Evolutionary conservation across 352 stramenopile species (phyloP), one percentile per base, ranked within the genome.

Genomic region (Phytopythium ostracodes): DNA sequence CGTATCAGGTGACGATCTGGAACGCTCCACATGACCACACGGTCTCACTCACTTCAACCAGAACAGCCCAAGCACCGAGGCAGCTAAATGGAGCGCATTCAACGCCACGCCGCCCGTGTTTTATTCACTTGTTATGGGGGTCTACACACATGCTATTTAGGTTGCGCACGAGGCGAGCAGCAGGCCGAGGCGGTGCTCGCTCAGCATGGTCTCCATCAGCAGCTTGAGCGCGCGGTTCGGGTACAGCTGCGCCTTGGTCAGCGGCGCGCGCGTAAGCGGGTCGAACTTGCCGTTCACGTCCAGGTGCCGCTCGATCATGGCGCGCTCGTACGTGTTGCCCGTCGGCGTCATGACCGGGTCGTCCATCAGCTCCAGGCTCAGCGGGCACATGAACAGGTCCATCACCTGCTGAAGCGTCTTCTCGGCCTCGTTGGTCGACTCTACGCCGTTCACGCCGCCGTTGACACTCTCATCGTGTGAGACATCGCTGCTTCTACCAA

Each of bases 281-380:
- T 92, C 82, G 46, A 89, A 92, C 29, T 82, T 76, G 54, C 82
- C 82, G 61, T 92, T 92, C 9, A 88, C 70, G 42, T 81, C 75
- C 14, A 92, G 64, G 53, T 92, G 82, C 25, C 77, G 73, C 53
- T 92, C 80, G 42, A 92, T 92, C 82, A 92, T 89, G 2, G 79
- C 75, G 36, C 82, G 82, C 42, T 92, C 82, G 62, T 89, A 92
- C 46, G 82, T 87, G 62, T 88, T 81, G n/a, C 82, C 82, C 20
- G 82, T 82, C 4, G 82, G 79, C 4, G 80, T 89, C 46, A 84
- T 89, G 4, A 92, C 82, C 1, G 82, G 82, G 52, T 92, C 79
- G 36, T 88, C 70, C 82, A 92, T 92, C n/a, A 86, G 47, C 59
- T 92, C 82, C 27, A 92, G 71, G 47, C 82, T 92, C 64, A 92